Evolutionary conservation across 331 rosid genomes (phyloP).

Genomic region (Arachis monticola): DNA sequence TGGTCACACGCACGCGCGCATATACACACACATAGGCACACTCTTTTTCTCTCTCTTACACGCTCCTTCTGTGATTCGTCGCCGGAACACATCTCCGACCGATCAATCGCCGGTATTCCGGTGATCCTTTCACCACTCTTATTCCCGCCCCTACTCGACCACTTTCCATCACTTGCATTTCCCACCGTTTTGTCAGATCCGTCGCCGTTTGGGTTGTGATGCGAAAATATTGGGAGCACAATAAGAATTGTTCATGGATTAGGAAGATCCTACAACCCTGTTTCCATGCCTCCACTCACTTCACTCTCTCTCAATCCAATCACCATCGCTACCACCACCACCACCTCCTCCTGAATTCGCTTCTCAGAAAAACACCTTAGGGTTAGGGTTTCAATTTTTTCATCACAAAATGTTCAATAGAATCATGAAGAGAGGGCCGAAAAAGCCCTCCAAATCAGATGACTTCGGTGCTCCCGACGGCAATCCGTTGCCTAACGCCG

Average conservation of each 20-base stretch:
- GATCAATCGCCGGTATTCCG: constrained; percentile 56
- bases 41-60: constrained; percentile 32
- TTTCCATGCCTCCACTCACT: constrained; percentile 45
- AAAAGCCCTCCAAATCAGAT: constrained; percentile 90
- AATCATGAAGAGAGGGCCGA: constrained; percentile 83
- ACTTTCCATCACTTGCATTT: constrained; percentile 23
- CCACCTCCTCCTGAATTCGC: constrained; percentile 46
- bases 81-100: constrained; percentile 54
- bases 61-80: constrained; percentile 30
- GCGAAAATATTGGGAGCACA: constrained; percentile 38
- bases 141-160: constrained; percentile 34
- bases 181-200: constrained; percentile 53
- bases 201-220: constrained; percentile 38
- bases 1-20: constrained; percentile 29
- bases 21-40: too few relatives aligned
- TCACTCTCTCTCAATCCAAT: constrained; percentile 23
- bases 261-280: constrained; percentile 37
- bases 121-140: constrained; percentile 46
- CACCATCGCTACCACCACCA: constrained; percentile 30
- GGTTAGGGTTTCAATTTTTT: constrained; percentile 59
- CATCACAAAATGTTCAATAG: constrained; percentile 68
- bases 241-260: constrained; percentile 31
- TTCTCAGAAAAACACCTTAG: constrained; percentile 37
- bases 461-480: constrained; percentile 52
- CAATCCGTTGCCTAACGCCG: constrained; percentile 47